Percentiles rank a stretch among this genome's conserved stretches.
Evolutionary conservation across 345 rosid genomes (phyloP).

Genomic region (Microcos paniculata): DNA sequence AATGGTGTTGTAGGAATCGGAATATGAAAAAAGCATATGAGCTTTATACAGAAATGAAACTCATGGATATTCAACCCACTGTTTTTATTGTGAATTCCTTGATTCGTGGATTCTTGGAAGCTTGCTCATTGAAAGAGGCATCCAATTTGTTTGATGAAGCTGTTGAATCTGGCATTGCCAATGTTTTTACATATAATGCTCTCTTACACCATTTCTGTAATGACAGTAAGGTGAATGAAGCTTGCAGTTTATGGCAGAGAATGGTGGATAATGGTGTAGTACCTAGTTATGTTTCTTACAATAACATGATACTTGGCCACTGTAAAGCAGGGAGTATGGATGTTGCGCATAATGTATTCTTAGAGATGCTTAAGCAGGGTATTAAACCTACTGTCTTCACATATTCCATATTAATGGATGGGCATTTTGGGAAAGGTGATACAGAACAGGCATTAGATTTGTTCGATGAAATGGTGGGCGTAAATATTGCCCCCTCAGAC

Average conservation of each 20-base stretch:
- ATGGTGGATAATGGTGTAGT: constrained; percentile 47
- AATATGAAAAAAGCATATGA: constrained; percentile 57
- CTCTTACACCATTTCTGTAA: constrained; percentile 53
- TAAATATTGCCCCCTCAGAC: constrained; percentile 48
- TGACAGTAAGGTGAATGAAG: constrained; percentile 54
- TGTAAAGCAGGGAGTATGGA: constrained; percentile 49
- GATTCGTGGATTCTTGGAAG: constrained; percentile 54
- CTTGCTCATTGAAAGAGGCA: constrained; percentile 42
- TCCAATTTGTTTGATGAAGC: constrained; percentile 55
- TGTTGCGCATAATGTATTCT: constrained; percentile 39
- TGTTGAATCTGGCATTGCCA: constrained; percentile 47
- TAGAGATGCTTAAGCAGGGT: constrained; percentile 50
- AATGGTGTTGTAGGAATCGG: constrained; percentile 55
- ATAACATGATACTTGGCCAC: constrained; percentile 56
- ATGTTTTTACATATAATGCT: constrained; percentile 50
- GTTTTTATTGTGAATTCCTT: constrained; percentile 50
- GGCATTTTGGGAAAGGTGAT: constrained; percentile 56
- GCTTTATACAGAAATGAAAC: constrained; percentile 61
- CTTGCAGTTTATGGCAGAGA: constrained; percentile 50
- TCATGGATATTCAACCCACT: constrained; percentile 42
- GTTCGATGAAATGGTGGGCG: constrained; percentile 50
- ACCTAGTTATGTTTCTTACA: constrained; percentile 59
- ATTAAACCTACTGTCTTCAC: constrained; percentile 58
- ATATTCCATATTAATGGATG: constrained; percentile 61
- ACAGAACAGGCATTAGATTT: constrained; percentile 43